Conservation (phyloP, 257 asterid species). For the Fraxinus cuspidata region DNA sequence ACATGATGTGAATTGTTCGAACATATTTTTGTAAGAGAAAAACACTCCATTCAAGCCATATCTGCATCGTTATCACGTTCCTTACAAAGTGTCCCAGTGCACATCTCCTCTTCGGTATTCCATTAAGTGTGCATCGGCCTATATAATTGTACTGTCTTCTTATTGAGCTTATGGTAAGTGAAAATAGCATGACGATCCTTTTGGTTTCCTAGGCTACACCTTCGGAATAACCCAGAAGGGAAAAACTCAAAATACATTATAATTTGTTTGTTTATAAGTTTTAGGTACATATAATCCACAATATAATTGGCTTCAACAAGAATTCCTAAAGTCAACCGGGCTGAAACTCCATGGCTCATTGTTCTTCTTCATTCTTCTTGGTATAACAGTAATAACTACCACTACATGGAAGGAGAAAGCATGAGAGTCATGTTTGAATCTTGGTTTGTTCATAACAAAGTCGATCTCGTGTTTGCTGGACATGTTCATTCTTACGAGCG, state of each 20-base stretch:
- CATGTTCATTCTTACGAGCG: slow-evolving; percentile 63
- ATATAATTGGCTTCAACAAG: slow-evolving; percentile 46
- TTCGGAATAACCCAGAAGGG: background rate
- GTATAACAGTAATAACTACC: slow-evolving; percentile 51
- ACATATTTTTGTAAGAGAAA: slow-evolving; percentile 34
- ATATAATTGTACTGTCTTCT: slow-evolving; percentile 51
- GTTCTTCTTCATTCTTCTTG: slow-evolving; percentile 47
- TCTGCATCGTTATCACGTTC: slow-evolving; percentile 44
- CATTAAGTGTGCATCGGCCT: slow-evolving; percentile 44
- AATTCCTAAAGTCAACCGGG: slow-evolving; percentile 42
- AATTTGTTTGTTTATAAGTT: background rate
- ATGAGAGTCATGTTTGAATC: slow-evolving; percentile 54
- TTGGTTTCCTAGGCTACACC: no score
- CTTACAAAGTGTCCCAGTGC: slow-evolving; percentile 41
- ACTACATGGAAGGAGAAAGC: slow-evolving; percentile 61
- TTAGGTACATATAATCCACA: slow-evolving; percentile 54
- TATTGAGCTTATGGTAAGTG: slow-evolving; percentile 53
- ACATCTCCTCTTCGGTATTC: slow-evolving; percentile 65
- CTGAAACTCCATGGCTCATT: slow-evolving; percentile 55
- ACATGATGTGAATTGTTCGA: background rate
- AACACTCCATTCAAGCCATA: slow-evolving; percentile 42
- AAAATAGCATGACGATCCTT: no score
- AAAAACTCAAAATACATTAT: background rate
- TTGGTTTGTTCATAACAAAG: slow-evolving; percentile 54
- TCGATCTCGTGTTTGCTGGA: slow-evolving; percentile 53